These are phyloP conservation scores for Lizonia empirigonia DNA, from an alignment of 2,329 filamentous ascomycete species.

Conservation along the genomic window DNA sequence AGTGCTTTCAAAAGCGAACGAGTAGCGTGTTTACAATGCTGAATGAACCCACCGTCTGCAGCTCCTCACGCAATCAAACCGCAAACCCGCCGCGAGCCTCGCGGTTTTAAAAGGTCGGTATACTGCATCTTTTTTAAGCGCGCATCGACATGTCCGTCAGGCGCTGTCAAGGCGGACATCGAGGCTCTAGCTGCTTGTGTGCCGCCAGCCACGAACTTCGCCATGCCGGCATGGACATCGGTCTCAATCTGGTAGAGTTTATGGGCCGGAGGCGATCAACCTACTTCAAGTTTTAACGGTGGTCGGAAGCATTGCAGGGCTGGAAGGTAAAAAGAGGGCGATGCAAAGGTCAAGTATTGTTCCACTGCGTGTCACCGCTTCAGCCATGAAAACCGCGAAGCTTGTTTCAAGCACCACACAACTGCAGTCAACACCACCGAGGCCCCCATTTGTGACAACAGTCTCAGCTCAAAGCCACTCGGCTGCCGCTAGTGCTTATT, in stretches of 20 bases:
- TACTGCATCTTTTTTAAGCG: no score
- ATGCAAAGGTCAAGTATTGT: background rate
- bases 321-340: background rate
- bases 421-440: background rate
- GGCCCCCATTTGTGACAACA: background rate
- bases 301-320: background rate
- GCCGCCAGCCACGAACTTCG: constrained; percentile 2
- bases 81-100: no score
- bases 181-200: background rate
- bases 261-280: background rate
- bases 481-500: constrained; percentile 15
- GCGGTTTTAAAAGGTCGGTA: no score
- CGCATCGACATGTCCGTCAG: background rate
- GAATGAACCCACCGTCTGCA: no score
- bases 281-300: background rate
- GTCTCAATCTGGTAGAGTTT: background rate
- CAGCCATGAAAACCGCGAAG: background rate
- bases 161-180: background rate
- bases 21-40: no score
- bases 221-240: background rate
- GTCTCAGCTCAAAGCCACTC: constrained; percentile 14
- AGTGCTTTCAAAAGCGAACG: no score
- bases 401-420: constrained; percentile 1
- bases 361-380: background rate
- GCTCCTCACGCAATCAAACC: no score